phyloP scores from a whole-genome alignment of 352 stramenopile genomes.

The Phytophthora aleatoria region DNA sequence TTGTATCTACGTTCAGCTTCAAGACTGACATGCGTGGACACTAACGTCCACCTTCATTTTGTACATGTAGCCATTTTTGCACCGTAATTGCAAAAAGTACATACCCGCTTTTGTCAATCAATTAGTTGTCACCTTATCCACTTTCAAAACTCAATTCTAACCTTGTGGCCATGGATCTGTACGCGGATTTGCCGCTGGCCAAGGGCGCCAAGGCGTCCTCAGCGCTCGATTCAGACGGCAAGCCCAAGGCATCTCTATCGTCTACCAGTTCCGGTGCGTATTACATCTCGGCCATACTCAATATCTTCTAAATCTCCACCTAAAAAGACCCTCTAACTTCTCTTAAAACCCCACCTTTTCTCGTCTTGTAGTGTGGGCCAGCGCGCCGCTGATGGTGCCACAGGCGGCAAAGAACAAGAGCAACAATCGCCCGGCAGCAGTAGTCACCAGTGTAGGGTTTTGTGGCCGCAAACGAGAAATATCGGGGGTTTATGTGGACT shows the following conservation, averaged over 20 bases:
- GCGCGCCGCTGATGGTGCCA: conserved; percentile 53
- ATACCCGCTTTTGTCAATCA: conserved; percentile 20
- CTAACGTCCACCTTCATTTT: conserved; percentile 26
- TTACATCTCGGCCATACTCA: not conserved
- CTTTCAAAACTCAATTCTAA: not conserved
- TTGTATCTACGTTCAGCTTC: not conserved
- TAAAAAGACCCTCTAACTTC: conserved; percentile 6
- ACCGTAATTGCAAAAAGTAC: conserved; percentile 14
- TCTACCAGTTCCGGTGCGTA: conserved; percentile 37
- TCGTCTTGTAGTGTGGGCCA: conserved; percentile 54
- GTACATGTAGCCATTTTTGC: conserved; percentile 34
- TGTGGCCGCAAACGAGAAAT: conserved; percentile 2
- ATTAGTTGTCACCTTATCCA: not conserved
- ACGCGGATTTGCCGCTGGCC: conserved; percentile 73
- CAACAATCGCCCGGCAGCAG: conserved; percentile 9
- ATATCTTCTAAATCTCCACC: not conserved
- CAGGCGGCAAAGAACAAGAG: conserved; percentile 47
- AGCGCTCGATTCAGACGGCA: conserved; percentile 54
- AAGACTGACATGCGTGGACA: conserved; percentile 15
- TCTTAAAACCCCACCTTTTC: conserved; percentile 17
- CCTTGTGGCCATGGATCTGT: conserved; percentile 70
- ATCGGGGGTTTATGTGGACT: not conserved
- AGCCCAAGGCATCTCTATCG: conserved; percentile 43
- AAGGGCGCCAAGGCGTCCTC: conserved; percentile 58
- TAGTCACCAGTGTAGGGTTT: conserved; percentile 36